Percentiles rank a stretch among this genome's conserved stretches.
These are phyloP conservation scores for Pseudocercospora crystallina DNA, from an alignment of 2,329 filamentous ascomycete genomes.

Conservation along the genomic window DNA sequence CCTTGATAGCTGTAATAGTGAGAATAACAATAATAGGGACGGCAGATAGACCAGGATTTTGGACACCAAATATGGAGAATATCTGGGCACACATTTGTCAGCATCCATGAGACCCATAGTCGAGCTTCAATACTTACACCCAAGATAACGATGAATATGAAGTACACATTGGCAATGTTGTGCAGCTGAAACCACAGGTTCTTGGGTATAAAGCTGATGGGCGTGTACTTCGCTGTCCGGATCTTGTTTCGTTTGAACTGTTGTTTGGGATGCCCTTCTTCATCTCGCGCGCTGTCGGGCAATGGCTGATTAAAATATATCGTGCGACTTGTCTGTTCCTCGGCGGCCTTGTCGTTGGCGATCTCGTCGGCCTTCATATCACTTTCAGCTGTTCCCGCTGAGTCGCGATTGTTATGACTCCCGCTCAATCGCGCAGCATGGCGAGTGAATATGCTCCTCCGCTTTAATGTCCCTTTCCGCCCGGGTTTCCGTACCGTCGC, in stretches of 20 bases:
- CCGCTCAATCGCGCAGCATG: constrained; percentile 30
- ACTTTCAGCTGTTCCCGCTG: constrained; percentile 33
- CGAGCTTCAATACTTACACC: constrained; percentile 64
- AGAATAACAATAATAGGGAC: constrained; percentile 94
- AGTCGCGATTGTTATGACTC: constrained; percentile 42
- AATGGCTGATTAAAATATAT: constrained; percentile 87
- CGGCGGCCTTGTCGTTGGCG: constrained; percentile 30
- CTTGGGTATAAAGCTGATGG: constrained; percentile 91
- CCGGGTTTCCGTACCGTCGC: constrained; percentile 85
- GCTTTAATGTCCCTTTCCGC: constrained; percentile 73
- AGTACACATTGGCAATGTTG: constrained; percentile 98
- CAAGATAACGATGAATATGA: constrained; percentile 92
- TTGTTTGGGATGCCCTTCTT: constrained; percentile 70
- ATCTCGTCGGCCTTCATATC: constrained; percentile 34
- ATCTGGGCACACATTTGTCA: constrained; percentile 52
- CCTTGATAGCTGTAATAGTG: constrained; percentile 83
- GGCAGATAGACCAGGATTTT: constrained; percentile 84
- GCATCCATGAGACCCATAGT: constrained; percentile 2
- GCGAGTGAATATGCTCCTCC: constrained; percentile 77
- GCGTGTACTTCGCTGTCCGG: constrained; percentile 94
- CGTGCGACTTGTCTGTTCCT: constrained; percentile 50
- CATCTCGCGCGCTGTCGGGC: constrained; percentile 71
- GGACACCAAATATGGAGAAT: constrained; percentile 91
- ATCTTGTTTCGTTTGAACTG: constrained; percentile 92
- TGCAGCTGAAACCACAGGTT: constrained; percentile 98